Evolutionary conservation across 495 filamentous ascomycete genomes (phyloP).

Genomic region (Xeromyces bisporus): DNA sequence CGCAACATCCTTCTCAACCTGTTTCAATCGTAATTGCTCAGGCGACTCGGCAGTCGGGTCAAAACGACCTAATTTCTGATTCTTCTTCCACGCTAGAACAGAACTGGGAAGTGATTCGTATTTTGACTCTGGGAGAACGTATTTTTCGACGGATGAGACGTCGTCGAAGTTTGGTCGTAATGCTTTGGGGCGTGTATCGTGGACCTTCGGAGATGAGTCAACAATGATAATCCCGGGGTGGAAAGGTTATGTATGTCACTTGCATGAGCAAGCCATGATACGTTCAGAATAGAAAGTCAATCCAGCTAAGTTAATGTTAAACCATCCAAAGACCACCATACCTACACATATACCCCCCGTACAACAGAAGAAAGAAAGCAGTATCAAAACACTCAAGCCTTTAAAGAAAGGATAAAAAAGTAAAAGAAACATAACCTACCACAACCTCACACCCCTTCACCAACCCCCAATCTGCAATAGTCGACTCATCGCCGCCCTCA

Average conservation of each 20-base stretch:
- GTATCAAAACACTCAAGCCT: background rate
- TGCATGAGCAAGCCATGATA: no score
- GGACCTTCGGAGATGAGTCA: no score
- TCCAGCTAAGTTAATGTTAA: background rate
- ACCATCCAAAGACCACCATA: background rate
- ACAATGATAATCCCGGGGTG: no score
- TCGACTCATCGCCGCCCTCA: conserved; percentile 17
- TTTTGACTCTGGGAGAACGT: conserved; percentile 58
- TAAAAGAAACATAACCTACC: conserved; percentile 12
- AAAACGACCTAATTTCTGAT: conserved; percentile 83
- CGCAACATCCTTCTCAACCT: conserved; percentile 42
- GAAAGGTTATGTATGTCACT: no score
- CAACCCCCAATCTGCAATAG: conserved; percentile 24
- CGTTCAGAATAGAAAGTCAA: no score
- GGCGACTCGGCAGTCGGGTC: conserved; percentile 62
- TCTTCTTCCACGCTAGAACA: conserved; percentile 86
- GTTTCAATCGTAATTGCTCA: conserved; percentile 42
- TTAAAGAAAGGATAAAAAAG: conserved; percentile 1
- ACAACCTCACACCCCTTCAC: conserved; percentile 28
- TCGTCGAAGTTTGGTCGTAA: conserved; percentile 63
- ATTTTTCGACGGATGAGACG: conserved; percentile 67
- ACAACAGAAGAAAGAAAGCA: no score
- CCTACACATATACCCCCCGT: no score
- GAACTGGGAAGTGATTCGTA: conserved; percentile 74
- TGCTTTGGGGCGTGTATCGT: conserved; percentile 57